A percentile compares a stretch with the other conserved stretches of the same genome.
Evolutionary conservation across 73 alveolate genomes (phyloP).

Genomic region (Symbiodinium pilosum): DNA sequence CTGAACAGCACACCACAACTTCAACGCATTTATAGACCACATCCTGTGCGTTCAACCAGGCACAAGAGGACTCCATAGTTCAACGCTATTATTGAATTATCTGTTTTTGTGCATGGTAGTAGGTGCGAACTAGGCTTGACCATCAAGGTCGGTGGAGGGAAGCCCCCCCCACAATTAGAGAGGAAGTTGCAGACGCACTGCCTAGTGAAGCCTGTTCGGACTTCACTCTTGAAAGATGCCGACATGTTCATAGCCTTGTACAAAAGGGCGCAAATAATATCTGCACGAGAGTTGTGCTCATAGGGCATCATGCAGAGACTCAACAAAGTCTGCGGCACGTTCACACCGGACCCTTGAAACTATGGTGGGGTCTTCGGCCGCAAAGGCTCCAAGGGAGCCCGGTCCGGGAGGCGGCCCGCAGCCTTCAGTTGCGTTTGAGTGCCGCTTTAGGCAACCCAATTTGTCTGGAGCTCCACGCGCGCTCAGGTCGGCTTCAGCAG

Average conservation of each 20-base stretch:
- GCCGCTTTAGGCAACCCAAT: constrained; percentile 11
- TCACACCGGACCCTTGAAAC: background rate
- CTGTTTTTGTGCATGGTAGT: background rate
- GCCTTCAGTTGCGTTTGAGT: background rate
- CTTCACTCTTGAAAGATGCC: background rate
- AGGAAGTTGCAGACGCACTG: background rate
- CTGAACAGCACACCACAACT: background rate
- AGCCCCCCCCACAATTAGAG: background rate
- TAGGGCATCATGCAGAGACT: background rate
- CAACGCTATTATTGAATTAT: background rate
- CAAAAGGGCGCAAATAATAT: background rate
- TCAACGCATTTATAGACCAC: background rate
- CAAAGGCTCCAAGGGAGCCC: background rate
- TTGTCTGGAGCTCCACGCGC: background rate
- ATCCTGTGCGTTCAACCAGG: background rate
- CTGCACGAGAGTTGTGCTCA: background rate
- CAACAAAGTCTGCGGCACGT: background rate
- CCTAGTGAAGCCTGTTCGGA: background rate
- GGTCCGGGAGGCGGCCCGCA: background rate
- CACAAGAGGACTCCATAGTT: background rate
- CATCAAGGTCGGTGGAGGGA: background rate
- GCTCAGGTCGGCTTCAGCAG: constrained; percentile 11
- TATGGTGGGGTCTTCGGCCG: background rate
- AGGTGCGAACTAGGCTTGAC: background rate
- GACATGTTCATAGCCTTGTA: background rate